phyloP scores from a whole-genome alignment of 2,329 filamentous ascomycete species.

The Colletotrichum salicis region DNA sequence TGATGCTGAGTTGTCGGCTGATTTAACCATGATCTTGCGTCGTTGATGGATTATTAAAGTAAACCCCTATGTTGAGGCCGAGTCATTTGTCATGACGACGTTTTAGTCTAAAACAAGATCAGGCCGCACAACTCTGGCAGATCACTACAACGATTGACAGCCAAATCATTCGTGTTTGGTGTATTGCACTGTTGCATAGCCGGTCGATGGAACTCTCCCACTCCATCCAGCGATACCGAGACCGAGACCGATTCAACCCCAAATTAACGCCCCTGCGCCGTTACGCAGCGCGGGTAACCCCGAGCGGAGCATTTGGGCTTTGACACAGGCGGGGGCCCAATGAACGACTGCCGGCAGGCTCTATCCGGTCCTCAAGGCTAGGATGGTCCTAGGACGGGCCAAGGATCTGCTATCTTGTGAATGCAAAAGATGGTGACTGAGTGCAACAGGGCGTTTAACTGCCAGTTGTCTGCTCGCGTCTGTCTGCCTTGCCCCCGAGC shows the following conservation, averaged over 20 bases:
- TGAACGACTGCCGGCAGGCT: neutral
- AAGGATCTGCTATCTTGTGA: neutral
- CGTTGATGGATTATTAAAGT: slow-evolving; percentile 7
- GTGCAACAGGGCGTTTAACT: slow-evolving; percentile 14
- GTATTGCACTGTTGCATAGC: slow-evolving; percentile 7
- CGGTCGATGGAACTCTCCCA: slow-evolving; percentile 7
- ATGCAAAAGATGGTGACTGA: neutral
- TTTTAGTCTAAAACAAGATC: slow-evolving; percentile 21
- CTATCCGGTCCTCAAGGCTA: slow-evolving; percentile 1
- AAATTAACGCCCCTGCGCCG: slow-evolving; percentile 2
- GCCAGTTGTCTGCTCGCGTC: neutral
- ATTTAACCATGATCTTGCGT: neutral
- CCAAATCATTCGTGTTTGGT: slow-evolving; percentile 2
- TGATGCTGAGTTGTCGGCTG: neutral
- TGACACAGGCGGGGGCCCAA: slow-evolving; percentile 1
- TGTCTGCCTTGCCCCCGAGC: slow-evolving; percentile 20
- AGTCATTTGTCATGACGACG: slow-evolving; percentile 20
- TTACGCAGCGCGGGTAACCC: slow-evolving; percentile 15
- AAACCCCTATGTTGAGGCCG: neutral
- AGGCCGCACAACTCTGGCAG: neutral
- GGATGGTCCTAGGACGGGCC: neutral
- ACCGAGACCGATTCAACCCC: slow-evolving; percentile 22
- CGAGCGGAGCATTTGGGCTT: slow-evolving; percentile 12
- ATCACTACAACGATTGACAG: slow-evolving; percentile 9
- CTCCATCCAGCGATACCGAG: slow-evolving; percentile 16